These are phyloP conservation scores for Phialemoniopsis sp. DNA, from an alignment of 2,329 filamentous ascomycete genomes.

Conservation along the genomic window DNA sequence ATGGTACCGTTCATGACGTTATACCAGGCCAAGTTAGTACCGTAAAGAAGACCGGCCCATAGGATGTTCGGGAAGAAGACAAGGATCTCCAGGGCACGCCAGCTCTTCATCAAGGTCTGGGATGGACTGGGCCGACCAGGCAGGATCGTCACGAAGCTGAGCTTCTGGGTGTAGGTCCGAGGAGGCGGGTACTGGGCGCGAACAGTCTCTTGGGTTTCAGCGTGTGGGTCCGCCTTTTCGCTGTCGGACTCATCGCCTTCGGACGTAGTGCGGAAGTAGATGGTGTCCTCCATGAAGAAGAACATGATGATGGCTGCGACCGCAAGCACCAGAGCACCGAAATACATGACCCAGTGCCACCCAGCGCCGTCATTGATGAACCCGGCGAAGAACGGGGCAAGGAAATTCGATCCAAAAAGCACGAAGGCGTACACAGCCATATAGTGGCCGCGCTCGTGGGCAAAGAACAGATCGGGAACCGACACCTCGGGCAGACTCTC, in stretches of 20 bases:
- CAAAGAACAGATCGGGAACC: conserved; percentile 15
- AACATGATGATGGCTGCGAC: conserved; percentile 45
- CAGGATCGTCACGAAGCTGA: conserved; percentile 5
- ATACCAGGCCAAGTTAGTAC: conserved; percentile 12
- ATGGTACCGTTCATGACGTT: conserved; percentile 13
- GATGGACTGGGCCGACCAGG: conserved; percentile 8
- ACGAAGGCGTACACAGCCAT: conserved; percentile 36
- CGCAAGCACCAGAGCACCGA: conserved; percentile 47
- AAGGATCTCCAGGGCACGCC: neutral
- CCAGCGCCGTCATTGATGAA: conserved; percentile 42
- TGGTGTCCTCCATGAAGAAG: conserved; percentile 57
- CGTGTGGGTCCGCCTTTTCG: conserved; percentile 18
- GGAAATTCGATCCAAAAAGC: conserved; percentile 34
- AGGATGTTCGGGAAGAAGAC: neutral
- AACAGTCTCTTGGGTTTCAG: conserved; percentile 7
- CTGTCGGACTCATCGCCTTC: conserved; percentile 11
- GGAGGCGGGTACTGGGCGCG: neutral
- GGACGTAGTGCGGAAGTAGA: conserved; percentile 31
- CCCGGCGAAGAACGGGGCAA: conserved; percentile 41
- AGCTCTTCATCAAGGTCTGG: conserved; percentile 11
- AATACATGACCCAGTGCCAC: conserved; percentile 46
- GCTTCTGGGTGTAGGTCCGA: conserved; percentile 18
- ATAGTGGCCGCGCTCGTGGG: conserved; percentile 21
- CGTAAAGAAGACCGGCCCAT: conserved; percentile 9
- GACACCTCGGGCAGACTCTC: conserved; percentile 23